Base-by-base conservation (phyloP, 78 protist species). In the Dictyostelium brefeldianum region DNA sequence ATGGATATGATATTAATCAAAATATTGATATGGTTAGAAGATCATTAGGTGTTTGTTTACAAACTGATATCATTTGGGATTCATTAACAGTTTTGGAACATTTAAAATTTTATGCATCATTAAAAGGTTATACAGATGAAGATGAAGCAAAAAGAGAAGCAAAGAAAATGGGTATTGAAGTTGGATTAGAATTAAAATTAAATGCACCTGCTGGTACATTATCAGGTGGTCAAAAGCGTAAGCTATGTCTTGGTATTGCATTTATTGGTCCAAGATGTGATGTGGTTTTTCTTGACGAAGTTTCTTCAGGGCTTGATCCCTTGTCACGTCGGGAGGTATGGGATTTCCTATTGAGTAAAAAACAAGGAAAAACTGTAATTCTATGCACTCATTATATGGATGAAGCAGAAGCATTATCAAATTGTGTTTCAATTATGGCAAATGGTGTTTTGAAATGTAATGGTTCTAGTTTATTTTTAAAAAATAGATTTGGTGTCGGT, bases 371-470 rank as follows among this genome's bases (percentile, higher is more conserved):
- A 15, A 89, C 97, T 0, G 80, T 98, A 18, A 29, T 97, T 3
- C 48, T 98, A 2, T 96, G 97, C 3, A 98, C 99, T 15, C 98
- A 97, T 65, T 95, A 56, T 83, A 97, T 99, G 98, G 99, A 98
- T 64, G 99, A 98, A 75, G 99, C 99, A 1, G 98, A 98, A 67
- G 25, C 87, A n/a, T 92, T 99, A 18, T 98, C 98, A 36, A 98
- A 98, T 71, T 17, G 94, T 29, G 93, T 99, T 50, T 95, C 95
- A 70, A 97, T 99, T 83, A 98, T 99, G 96, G 41, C 95, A 36
- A 59, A 67, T 31, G 99, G 98, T 53, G 7, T 70, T 48, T 54
- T 97, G 22, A 31, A 46, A 27, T 70, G 91, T 57, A 11, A 93
- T 50, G 99, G 99, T 36, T 69, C 81, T 43, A 43, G 96, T 17